phyloP scores from a whole-genome alignment of 768 basidiomycete genomes.

The Boletus vermiculosoides region DNA sequence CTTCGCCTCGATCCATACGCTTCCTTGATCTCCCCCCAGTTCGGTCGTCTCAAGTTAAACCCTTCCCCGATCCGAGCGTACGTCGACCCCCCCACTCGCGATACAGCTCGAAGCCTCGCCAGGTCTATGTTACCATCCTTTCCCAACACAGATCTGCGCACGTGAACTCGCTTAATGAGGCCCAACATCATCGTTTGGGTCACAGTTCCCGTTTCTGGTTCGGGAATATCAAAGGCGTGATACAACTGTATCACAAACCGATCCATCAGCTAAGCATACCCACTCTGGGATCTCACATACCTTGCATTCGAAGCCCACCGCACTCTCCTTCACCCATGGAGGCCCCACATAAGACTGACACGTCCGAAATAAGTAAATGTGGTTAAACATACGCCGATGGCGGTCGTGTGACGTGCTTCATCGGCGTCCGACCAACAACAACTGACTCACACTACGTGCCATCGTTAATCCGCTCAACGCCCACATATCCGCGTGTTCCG shows the following conservation, averaged over 20 bases:
- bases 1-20: conserved; percentile 3
- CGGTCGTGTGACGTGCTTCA: conserved; percentile 11
- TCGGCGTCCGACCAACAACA: conserved; percentile 6
- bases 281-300: conserved; percentile 35
- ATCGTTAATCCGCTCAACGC: conserved; percentile 55
- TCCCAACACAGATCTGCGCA: conserved; percentile 47
- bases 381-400: background rate
- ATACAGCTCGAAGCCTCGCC: conserved; percentile 46
- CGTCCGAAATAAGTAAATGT: conserved; percentile 11
- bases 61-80: conserved; percentile 50
- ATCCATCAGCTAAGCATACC: conserved; percentile 8
- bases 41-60: conserved; percentile 44
- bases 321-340: conserved; percentile 55
- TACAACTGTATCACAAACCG: conserved; percentile 41
- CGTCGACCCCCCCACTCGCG: conserved; percentile 48
- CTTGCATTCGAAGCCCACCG: conserved; percentile 61
- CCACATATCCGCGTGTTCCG: conserved; percentile 57
- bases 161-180: conserved; percentile 52
- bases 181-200: conserved; percentile 52
- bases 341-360: conserved; percentile 48
- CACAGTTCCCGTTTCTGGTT: conserved; percentile 35
- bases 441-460: conserved; percentile 47
- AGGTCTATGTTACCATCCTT: conserved; percentile 46
- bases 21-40: conserved; percentile 34
- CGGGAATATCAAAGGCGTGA: conserved; percentile 48